These are phyloP conservation scores for Anthoceros angustus DNA, from an alignment of 225 moss, liverwort and hornwort species.

Conservation along the genomic window DNA sequence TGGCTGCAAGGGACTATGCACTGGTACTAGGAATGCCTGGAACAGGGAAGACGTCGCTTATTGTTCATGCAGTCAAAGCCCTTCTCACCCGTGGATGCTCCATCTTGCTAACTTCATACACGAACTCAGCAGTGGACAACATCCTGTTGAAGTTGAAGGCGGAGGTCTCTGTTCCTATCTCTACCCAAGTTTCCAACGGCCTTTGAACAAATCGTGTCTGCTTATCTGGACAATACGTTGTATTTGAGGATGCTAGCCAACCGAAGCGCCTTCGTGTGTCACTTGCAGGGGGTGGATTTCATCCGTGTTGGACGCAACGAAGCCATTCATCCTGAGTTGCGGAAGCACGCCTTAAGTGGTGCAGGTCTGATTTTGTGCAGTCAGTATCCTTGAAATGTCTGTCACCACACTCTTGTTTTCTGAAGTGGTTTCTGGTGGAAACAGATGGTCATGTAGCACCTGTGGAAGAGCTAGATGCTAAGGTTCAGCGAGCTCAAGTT, in stretches of 20 bases:
- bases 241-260: background rate
- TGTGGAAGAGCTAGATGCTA: conserved; percentile 26
- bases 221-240: background rate
- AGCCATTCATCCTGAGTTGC: conserved; percentile 32
- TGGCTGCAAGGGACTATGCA: conserved; percentile 28
- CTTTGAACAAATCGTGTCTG: background rate
- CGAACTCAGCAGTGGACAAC: conserved; percentile 41
- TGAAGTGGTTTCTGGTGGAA: background rate
- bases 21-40: conserved; percentile 44
- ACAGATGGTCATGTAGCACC: conserved; percentile 17
- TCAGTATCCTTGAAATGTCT: background rate
- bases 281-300: conserved; percentile 28
- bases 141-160: conserved; percentile 32
- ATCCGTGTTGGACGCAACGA: conserved; percentile 30
- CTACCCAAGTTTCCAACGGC: background rate
- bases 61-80: conserved; percentile 36
- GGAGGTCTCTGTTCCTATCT: conserved; percentile 9
- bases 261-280: background rate
- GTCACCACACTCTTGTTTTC: no score
- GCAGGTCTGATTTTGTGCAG: conserved; percentile 10
- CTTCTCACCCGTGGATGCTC: conserved; percentile 28
- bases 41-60: conserved; percentile 42
- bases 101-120: conserved; percentile 34
- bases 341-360: conserved; percentile 17
- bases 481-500: conserved; percentile 28